A percentile compares a stretch with the other conserved stretches of the same genome.
These are phyloP conservation scores for Candida neerlandica DNA, from an alignment of 1,139 yeast genomes.

Conservation along the genomic window DNA sequence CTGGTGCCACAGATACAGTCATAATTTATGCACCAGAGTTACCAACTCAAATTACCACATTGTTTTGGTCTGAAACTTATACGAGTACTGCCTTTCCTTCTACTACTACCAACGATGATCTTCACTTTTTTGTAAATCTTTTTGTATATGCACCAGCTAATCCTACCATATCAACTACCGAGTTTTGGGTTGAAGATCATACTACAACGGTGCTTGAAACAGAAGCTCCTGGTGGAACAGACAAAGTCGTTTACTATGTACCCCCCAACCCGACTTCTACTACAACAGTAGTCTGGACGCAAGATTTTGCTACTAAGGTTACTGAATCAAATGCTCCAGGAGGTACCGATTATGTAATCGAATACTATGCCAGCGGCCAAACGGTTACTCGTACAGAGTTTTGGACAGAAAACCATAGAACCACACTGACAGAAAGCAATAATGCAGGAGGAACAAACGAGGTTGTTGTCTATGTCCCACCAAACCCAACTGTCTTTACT, in stretches of 20 bases:
- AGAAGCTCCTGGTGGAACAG: slow-evolving; percentile 16
- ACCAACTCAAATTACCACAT: slow-evolving; percentile 16
- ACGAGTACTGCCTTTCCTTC: slow-evolving; percentile 9
- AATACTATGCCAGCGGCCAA: slow-evolving; percentile 21
- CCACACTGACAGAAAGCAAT: slow-evolving; percentile 15
- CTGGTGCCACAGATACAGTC: slow-evolving; percentile 22
- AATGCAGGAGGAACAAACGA: background rate
- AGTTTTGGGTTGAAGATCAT: slow-evolving; percentile 5
- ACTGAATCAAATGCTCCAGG: slow-evolving; percentile 15
- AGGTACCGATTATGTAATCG: slow-evolving; percentile 21
- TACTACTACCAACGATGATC: slow-evolving; percentile 9
- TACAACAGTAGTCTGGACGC: slow-evolving; percentile 14
- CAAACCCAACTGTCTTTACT: slow-evolving; percentile 11
- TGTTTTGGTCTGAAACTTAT: slow-evolving; percentile 11
- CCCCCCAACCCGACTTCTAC: slow-evolving; percentile 20
- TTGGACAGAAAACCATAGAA: slow-evolving; percentile 5
- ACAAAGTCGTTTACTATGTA: slow-evolving; percentile 21
- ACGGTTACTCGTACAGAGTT: slow-evolving; percentile 18
- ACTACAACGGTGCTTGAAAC: slow-evolving; percentile 15
- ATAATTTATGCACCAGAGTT: slow-evolving; percentile 20
- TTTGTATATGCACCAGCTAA: slow-evolving; percentile 16
- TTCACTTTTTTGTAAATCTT: background rate
- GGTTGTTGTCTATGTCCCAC: slow-evolving; percentile 15
- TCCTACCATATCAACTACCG: slow-evolving; percentile 6
- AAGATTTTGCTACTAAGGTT: slow-evolving; percentile 4